phyloP scores from a whole-genome alignment of 805 yeast genomes.

The Torulaspora quercuum region DNA sequence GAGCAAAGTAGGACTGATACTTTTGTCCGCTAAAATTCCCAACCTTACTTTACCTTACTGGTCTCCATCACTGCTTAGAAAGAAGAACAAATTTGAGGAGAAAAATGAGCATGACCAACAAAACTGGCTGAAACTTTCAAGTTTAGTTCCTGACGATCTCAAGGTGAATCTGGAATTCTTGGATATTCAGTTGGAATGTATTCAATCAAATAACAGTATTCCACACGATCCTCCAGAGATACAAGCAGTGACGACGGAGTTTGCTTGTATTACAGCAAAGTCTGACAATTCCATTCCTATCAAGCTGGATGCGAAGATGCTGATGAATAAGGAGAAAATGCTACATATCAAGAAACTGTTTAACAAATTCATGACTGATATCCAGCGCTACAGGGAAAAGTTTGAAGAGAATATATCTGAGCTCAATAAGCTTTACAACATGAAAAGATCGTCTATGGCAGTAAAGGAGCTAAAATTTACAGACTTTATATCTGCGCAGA shows the following conservation, averaged over 20 bases:
- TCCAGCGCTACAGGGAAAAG: slow-evolving; percentile 15
- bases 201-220: slow-evolving; percentile 33
- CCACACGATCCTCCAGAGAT: slow-evolving; percentile 35
- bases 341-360: slow-evolving; percentile 28
- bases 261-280: slow-evolving; percentile 36
- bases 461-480: slow-evolving; percentile 30
- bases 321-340: slow-evolving; percentile 27
- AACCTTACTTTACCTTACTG: slow-evolving; percentile 38
- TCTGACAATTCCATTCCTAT: slow-evolving; percentile 43
- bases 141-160: slow-evolving; percentile 32
- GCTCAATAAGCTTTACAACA: slow-evolving; percentile 30
- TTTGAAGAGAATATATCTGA: slow-evolving; percentile 24
- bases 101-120: slow-evolving; percentile 37
- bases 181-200: slow-evolving; percentile 34
- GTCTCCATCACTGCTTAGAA: slow-evolving; percentile 39
- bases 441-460: slow-evolving; percentile 16
- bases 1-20: slow-evolving; percentile 33
- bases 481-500: slow-evolving; percentile 30
- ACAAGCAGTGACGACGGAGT: slow-evolving; percentile 30
- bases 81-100: slow-evolving; percentile 36
- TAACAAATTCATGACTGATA: slow-evolving; percentile 13
- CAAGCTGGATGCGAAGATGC: slow-evolving; percentile 36
- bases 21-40: slow-evolving; percentile 34
- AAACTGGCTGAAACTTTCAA: slow-evolving; percentile 34
- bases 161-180: slow-evolving; percentile 28